Evolutionary conservation across 1,139 yeast species (phyloP).

Genomic region (Scheffersomyces illinoinensis): DNA sequence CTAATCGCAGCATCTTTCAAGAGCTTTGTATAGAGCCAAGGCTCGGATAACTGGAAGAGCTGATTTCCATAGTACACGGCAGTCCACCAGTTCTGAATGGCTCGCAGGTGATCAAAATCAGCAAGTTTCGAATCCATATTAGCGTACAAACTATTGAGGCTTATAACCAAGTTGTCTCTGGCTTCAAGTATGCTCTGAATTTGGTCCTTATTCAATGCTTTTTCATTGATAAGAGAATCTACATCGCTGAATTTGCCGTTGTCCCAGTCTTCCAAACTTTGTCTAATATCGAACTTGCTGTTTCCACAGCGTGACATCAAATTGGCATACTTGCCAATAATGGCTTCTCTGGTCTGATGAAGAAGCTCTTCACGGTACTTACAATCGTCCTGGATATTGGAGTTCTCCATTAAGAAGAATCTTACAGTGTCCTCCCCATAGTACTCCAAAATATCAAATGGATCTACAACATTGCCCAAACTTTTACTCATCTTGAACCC

Average conservation of each 20-base stretch:
- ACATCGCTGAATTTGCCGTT: constrained; percentile 25
- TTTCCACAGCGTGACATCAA: constrained; percentile 75
- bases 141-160: constrained; percentile 20
- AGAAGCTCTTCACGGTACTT: constrained; percentile 70
- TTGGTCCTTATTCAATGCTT: constrained; percentile 11
- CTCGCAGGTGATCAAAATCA: constrained; percentile 57
- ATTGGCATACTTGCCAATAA: constrained; percentile 85
- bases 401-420: constrained; percentile 74
- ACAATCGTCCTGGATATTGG: constrained; percentile 74
- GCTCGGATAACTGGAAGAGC: constrained; percentile 58
- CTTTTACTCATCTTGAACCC: constrained; percentile 95
- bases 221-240: constrained; percentile 19
- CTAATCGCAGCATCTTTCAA: constrained; percentile 32
- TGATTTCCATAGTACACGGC: constrained; percentile 63
- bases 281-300: constrained; percentile 58
- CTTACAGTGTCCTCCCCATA: constrained; percentile 78
- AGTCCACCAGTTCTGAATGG: constrained; percentile 64
- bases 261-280: constrained; percentile 33
- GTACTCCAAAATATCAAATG: constrained; percentile 56
- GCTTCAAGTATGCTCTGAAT: constrained; percentile 16
- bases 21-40: constrained; percentile 50
- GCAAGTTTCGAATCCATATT: constrained; percentile 44
- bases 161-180: constrained; percentile 18
- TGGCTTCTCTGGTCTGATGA: constrained; percentile 55
- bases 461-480: constrained; percentile 94